A percentile compares a stretch with the other conserved stretches of the same genome.
phyloP scores from a whole-genome alignment of 805 yeast genomes.

The Pichia thaimueangensis region DNA sequence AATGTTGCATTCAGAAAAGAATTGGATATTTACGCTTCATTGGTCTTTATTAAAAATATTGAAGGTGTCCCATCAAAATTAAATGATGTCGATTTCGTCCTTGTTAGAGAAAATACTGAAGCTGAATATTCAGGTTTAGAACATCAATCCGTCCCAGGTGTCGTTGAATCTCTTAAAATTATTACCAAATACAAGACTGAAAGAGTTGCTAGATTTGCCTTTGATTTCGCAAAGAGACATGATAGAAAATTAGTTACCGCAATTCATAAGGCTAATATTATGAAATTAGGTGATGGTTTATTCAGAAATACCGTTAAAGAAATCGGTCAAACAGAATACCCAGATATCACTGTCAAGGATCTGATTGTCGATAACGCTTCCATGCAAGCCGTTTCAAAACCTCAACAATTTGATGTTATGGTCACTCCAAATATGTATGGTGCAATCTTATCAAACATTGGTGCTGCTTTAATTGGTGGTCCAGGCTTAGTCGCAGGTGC shows the following conservation, averaged over 20 bases:
- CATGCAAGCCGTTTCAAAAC: slow-evolving; percentile 98
- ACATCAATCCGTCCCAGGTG: slow-evolving; percentile 96
- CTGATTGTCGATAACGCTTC: slow-evolving; percentile 98
- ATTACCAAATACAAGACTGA: slow-evolving; percentile 92
- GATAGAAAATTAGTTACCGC: slow-evolving; percentile 91
- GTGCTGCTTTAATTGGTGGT: slow-evolving; percentile 96
- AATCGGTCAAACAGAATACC: slow-evolving; percentile 79
- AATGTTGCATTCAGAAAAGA: slow-evolving; percentile 97
- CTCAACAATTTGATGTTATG: slow-evolving; percentile 96
- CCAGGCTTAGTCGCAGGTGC: slow-evolving; percentile 99
- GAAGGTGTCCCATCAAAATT: slow-evolving; percentile 92
- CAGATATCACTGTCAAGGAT: slow-evolving; percentile 75
- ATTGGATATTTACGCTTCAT: slow-evolving; percentile 89
- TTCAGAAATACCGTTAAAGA: slow-evolving; percentile 91
- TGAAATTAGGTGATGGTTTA: slow-evolving; percentile 97
- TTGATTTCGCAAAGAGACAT: slow-evolving; percentile 89
- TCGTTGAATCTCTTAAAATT: slow-evolving; percentile 92
- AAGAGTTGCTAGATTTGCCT: slow-evolving; percentile 95
- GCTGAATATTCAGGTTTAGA: slow-evolving; percentile 98
- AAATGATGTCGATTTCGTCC: slow-evolving; percentile 82
- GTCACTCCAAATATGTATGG: slow-evolving; percentile 98
- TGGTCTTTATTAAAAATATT: slow-evolving; percentile 87
- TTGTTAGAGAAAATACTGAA: slow-evolving; percentile 98
- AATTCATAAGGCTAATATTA: slow-evolving; percentile 97
- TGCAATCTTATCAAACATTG: slow-evolving; percentile 93